Base-by-base conservation (phyloP, 192 early-diverging fungal species). In the Entomortierella beljakovae region DNA sequence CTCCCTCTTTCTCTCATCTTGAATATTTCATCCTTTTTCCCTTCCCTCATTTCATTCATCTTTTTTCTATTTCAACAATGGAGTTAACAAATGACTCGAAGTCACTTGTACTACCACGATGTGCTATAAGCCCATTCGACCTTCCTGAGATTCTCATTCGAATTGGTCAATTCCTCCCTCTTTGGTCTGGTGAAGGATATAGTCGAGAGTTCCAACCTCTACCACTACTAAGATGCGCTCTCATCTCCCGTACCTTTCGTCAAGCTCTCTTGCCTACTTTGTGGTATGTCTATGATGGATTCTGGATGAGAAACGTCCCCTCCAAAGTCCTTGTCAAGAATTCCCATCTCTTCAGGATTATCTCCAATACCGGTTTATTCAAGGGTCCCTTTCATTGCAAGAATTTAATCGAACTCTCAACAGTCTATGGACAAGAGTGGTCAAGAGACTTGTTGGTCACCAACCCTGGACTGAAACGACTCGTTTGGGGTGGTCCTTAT, bases 381-480 rank as follows among this genome's bases (percentile, higher is more conserved):
- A 72, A 72, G 22, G 70, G 70, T n/a, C 70, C 70, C 32, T 72
- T 72, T 55, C 61, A 43, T 25, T 72, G 61, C 35, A 43, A 49
- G 26, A 64, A 72, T 37, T 33, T 72, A 28, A 64, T 64, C 15
- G 70, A 72, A 28, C 62, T 72, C 26, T 64, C 31, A 7, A 72
- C 70, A 5, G 70, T 72, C 25, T 72, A 72, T 59, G 70, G 70
- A 3, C 70, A 72, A 43, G 70, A 72, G 53, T 72, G 70, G 70
- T 72, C 70, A 33, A 54, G 70, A 20, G 70, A 57, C 0, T 28
- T 72, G 2, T 23, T 72, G 20, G 38, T 64, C 18, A 57, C 62
- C 13, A 72, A 72, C 49, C 70, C 62, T 10, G 61, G 61, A 16
- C 62, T 72, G 34, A 64, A 64, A 18, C 31, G 70, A 16, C 62